Base-by-base conservation (phyloP, 2,329 filamentous ascomycete species). In the Monascus ruber region DNA sequence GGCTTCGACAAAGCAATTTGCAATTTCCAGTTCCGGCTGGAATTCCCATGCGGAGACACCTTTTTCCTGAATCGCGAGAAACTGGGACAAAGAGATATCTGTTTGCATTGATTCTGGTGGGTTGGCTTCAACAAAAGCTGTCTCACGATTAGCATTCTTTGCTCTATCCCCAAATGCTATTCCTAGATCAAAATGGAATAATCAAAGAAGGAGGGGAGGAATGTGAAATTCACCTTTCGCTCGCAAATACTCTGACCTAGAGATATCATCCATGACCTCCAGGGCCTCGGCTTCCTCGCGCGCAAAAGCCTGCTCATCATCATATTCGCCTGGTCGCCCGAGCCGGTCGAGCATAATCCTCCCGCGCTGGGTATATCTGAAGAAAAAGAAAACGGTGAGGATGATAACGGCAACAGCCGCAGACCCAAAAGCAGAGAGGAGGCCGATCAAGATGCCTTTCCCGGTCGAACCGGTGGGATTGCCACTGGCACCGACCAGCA, bases 11-110 rank as follows among this genome's bases (percentile, higher is more conserved):
- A 98, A 98, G 64, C 91, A 98, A 64, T 96, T 96, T 50, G 91
- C 91, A 50, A 96, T 95, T 64, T 98, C 91, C 29, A 96, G 69
- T 63, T 98, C 91, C n/a, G 91, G 91, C 62, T 96, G 91, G 55
- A 98, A 98, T 62, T 98, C 91, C 91, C 91, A 98, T 5, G 91
- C 91, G 4, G 91, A 94, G n/a, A 98, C 89, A 37, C 91, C 91
- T 64, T 98, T 98, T 69, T 98, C 91, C 68, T 98, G 91, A 49
- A 98, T 98, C 33, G 91, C 91, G 42, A 98, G 75, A 60, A 94
- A 96, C 61, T 98, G 91, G 29, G 91, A 96, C 47, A 98, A 69
- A 24, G 91, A 96, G 48, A 98, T 98, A 59, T 98, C 91, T 50
- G 91, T 96, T 55, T 91, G 87, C 42, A 89, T 70, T 5, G 91